Conservation (phyloP, 1,139 yeast genomes). For the Ogataea hybrid region DNA sequence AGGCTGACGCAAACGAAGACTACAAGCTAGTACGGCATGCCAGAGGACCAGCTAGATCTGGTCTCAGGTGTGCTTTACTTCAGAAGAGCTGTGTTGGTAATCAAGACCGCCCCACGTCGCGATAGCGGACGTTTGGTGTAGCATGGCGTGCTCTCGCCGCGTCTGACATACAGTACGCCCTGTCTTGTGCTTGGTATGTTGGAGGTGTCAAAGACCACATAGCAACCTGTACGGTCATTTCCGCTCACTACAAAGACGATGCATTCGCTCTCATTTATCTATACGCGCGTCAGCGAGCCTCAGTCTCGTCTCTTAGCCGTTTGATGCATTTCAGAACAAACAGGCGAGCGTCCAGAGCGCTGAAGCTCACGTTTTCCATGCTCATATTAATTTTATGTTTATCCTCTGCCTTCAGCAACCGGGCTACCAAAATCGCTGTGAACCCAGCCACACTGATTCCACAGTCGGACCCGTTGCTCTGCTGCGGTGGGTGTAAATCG, state of each 20-base stretch:
- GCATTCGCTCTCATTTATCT: not conserved
- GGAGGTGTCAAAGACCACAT: too few relatives aligned
- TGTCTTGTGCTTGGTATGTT: too few relatives aligned
- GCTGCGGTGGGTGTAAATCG: slow-evolving; percentile 62
- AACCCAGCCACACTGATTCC: slow-evolving; percentile 66
- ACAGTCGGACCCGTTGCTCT: slow-evolving; percentile 72
- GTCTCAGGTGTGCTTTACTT: too few relatives aligned
- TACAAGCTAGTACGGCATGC: too few relatives aligned
- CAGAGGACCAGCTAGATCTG: too few relatives aligned
- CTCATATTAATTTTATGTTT: slow-evolving; percentile 33
- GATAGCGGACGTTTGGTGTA: too few relatives aligned
- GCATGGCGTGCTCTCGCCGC: not conserved
- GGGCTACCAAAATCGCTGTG: slow-evolving; percentile 39
- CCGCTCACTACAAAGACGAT: not conserved
- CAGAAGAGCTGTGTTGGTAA: too few relatives aligned
- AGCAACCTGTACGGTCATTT: too few relatives aligned
- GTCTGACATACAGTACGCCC: not conserved
- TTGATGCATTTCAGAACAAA: slow-evolving; percentile 38
- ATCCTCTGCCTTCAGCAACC: slow-evolving; percentile 34
- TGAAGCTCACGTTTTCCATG: slow-evolving; percentile 34
- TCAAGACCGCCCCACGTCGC: too few relatives aligned
- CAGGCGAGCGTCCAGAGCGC: slow-evolving; percentile 44
- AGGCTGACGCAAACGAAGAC: too few relatives aligned
- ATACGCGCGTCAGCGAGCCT: not conserved
- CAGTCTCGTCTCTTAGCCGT: slow-evolving; percentile 24